Evolutionary conservation across 768 basidiomycete species (phyloP).

Genomic region (Serpula lacrymans): DNA sequence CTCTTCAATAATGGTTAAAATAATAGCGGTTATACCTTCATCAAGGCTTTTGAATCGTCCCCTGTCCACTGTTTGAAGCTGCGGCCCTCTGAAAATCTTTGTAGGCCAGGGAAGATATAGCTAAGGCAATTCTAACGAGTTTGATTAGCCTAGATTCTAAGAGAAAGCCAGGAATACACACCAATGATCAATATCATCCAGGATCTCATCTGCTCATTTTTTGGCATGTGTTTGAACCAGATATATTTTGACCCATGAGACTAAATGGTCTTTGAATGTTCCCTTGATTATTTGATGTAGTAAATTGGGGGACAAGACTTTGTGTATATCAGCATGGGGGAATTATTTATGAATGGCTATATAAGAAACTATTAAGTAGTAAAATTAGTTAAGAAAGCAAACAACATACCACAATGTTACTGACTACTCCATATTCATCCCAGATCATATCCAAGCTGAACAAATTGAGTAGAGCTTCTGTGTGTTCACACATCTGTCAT

Average conservation of each 20-base stretch:
- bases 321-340: slow-evolving; percentile 33
- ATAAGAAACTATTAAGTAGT: not conserved
- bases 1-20: not conserved
- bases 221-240: slow-evolving; percentile 14
- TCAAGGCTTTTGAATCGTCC: slow-evolving; percentile 5
- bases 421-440: slow-evolving; percentile 31
- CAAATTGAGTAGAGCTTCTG: slow-evolving; percentile 12
- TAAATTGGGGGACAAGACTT: slow-evolving; percentile 27
- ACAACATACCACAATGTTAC: slow-evolving; percentile 20
- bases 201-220: slow-evolving; percentile 13
- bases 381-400: not conserved
- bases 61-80: slow-evolving; percentile 9
- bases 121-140: not conserved
- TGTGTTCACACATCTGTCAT: slow-evolving; percentile 14
- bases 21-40: slow-evolving; percentile 2
- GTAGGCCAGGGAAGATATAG: not conserved
- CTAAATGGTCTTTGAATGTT: slow-evolving; percentile 36
- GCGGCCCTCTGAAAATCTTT: not conserved
- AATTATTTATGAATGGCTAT: slow-evolving; percentile 35
- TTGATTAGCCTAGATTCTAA: not conserved
- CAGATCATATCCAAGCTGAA: slow-evolving; percentile 25
- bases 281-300: slow-evolving; percentile 36
- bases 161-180: slow-evolving; percentile 4
- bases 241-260: slow-evolving; percentile 29
- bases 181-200: slow-evolving; percentile 31